Conservation (phyloP, 1,284 basidiomycete species). For the Schizopora paradoxa region DNA sequence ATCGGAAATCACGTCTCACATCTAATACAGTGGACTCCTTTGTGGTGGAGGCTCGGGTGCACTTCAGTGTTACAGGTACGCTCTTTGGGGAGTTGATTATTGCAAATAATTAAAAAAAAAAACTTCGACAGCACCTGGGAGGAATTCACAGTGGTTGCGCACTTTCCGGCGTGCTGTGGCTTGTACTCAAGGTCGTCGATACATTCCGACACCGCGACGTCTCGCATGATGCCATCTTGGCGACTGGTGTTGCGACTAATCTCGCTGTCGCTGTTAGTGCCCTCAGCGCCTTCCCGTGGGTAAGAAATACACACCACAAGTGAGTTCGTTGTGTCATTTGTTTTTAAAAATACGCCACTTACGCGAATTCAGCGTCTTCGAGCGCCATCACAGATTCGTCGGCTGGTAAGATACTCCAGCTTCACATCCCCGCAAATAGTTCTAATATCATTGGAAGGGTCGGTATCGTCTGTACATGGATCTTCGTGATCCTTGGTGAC, state of each 20-base stretch:
- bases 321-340: conserved; percentile 30
- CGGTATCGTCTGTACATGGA: conserved; percentile 29
- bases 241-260: conserved; percentile 54
- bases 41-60: conserved; percentile 63
- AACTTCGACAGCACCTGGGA: conserved; percentile 53
- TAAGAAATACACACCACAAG: conserved; percentile 75
- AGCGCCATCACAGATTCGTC: conserved; percentile 69
- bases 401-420: conserved; percentile 58
- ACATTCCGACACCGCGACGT: conserved; percentile 43
- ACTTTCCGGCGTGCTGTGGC: conserved; percentile 59
- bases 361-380: conserved; percentile 49
- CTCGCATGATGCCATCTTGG: conserved; percentile 50
- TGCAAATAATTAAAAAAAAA: conserved; percentile 14
- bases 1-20: no score
- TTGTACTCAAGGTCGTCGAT: conserved; percentile 53
- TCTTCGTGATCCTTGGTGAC: conserved; percentile 61
- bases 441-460: no score
- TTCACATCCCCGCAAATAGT: no score
- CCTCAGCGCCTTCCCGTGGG: conserved; percentile 62
- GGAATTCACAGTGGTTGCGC: conserved; percentile 75
- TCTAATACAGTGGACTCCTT: conserved; percentile 54
- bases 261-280: conserved; percentile 49
- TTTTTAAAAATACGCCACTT: conserved; percentile 15
- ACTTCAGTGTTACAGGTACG: conserved; percentile 62
- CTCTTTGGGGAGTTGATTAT: not conserved